These are phyloP conservation scores for Verticillium zaregamsianum DNA, from an alignment of 2,329 filamentous ascomycete species.

Conservation along the genomic window DNA sequence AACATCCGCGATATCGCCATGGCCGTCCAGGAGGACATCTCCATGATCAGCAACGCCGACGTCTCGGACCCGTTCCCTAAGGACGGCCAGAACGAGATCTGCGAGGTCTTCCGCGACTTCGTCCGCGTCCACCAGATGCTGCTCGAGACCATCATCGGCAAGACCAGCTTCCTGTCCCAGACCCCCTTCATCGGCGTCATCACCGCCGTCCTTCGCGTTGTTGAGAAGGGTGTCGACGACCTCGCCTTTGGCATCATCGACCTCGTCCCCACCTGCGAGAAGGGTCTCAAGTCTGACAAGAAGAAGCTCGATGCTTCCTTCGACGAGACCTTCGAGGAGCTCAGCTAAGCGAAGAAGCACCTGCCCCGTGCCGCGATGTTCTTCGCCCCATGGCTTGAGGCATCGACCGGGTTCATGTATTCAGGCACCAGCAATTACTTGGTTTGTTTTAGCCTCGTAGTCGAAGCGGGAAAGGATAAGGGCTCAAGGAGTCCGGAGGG, in stretches of 20 bases:
- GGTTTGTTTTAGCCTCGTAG: neutral
- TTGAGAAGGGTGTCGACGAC: constrained; percentile 14
- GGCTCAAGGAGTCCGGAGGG: neutral
- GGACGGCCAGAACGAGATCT: constrained; percentile 11
- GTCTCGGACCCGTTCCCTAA: constrained; percentile 2
- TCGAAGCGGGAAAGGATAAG: too few relatives aligned
- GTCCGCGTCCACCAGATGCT: constrained; percentile 13
- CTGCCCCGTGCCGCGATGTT: neutral
- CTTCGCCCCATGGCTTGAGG: neutral
- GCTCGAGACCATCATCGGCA: constrained; percentile 14
- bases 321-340: neutral
- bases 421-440: too few relatives aligned
- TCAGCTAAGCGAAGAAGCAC: neutral
- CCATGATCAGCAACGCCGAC: neutral
- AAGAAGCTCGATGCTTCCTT: constrained; percentile 3
- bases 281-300: constrained; percentile 4
- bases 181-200: constrained; percentile 12
- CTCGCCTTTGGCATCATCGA: constrained; percentile 13
- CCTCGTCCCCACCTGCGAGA: constrained; percentile 12
- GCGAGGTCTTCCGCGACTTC: constrained; percentile 11
- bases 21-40: neutral
- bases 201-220: constrained; percentile 8
- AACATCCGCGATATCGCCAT: constrained; percentile 5
- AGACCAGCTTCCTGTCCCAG: constrained; percentile 6
- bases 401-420: too few relatives aligned